Percentiles rank a stretch among this genome's conserved stretches.
These are phyloP conservation scores for Raphidocelis subcapitata DNA, from an alignment of 139 green algal genomes.

Conservation along the genomic window DNA sequence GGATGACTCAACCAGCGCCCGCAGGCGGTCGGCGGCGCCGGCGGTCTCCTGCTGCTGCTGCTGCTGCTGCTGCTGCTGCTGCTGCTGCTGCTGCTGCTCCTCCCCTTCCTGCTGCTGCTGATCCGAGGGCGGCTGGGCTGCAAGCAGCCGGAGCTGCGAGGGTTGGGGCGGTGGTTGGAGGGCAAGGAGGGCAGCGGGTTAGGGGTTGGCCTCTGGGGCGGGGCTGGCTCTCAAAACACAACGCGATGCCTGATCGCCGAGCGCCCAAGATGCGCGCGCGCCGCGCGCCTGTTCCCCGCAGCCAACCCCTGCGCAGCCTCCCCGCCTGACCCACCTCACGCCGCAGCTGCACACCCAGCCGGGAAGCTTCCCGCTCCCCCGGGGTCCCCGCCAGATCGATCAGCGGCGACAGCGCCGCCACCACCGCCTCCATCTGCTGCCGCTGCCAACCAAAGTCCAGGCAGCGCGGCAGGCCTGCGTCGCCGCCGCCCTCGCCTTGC, in stretches of 20 bases:
- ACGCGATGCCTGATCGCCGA: too few relatives aligned
- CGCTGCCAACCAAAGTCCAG: conserved; percentile 23
- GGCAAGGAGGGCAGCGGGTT: too few relatives aligned
- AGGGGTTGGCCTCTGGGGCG: too few relatives aligned
- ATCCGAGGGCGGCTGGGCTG: not conserved
- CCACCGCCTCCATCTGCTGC: conserved; percentile 3
- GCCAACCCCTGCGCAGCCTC: too few relatives aligned
- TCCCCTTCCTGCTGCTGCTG: not conserved
- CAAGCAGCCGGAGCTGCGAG: too few relatives aligned
- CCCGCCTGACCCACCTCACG: too few relatives aligned
- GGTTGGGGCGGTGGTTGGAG: too few relatives aligned
- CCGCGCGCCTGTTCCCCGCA: too few relatives aligned
- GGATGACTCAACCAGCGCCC: not conserved
- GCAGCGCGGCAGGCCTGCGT: not conserved
- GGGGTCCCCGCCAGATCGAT: not conserved
- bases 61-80: conserved; percentile 8
- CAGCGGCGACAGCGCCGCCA: conserved; percentile 1
- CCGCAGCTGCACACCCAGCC: not conserved
- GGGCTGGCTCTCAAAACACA: too few relatives aligned
- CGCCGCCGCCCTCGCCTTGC: not conserved
- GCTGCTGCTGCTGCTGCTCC: conserved; percentile 9
- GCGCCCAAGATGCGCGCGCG: too few relatives aligned
- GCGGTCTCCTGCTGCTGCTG: not conserved
- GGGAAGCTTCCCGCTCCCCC: not conserved
- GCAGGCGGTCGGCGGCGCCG: not conserved